phyloP scores from a whole-genome alignment of 306 rosid species.

The Trifolium dubium region DNA sequence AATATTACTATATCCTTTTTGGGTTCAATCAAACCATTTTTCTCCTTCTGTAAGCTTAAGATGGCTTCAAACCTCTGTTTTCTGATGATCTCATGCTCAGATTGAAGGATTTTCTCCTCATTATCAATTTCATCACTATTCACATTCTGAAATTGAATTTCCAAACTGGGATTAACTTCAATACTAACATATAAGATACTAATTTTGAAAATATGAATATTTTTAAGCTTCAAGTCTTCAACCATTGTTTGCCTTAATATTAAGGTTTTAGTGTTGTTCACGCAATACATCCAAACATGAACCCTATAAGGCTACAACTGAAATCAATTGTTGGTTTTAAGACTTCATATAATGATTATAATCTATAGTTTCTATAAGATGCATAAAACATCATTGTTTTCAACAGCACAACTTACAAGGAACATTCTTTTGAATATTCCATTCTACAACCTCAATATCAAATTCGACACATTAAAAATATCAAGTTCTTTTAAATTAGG shows the following conservation, averaged over 20 bases:
- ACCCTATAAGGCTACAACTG: conserved; percentile 8
- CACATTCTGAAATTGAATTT: conserved; percentile 50
- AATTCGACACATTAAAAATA: background rate
- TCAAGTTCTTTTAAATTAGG: background rate
- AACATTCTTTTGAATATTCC: too few relatives aligned
- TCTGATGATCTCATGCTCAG: conserved; percentile 59
- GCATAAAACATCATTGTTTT: background rate
- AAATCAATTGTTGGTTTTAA: conserved; percentile 28
- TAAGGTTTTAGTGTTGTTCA: conserved; percentile 3
- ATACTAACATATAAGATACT: conserved; percentile 12
- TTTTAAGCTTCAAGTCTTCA: background rate
- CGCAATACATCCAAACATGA: background rate
- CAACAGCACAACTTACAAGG: background rate
- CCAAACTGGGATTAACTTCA: conserved; percentile 18
- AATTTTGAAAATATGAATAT: background rate
- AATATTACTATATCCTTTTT: conserved; percentile 53
- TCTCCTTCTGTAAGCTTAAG: conserved; percentile 67
- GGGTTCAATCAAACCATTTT: conserved; percentile 72
- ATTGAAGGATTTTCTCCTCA: conserved; percentile 53
- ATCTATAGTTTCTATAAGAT: background rate
- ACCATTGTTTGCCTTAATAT: conserved; percentile 16
- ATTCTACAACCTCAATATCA: too few relatives aligned
- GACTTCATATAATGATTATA: conserved; percentile 1
- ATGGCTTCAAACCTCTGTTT: conserved; percentile 66
- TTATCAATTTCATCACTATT: conserved; percentile 42